Base-by-base conservation (phyloP, 2,329 filamentous ascomycete species). In the Laburnicola sp. region DNA sequence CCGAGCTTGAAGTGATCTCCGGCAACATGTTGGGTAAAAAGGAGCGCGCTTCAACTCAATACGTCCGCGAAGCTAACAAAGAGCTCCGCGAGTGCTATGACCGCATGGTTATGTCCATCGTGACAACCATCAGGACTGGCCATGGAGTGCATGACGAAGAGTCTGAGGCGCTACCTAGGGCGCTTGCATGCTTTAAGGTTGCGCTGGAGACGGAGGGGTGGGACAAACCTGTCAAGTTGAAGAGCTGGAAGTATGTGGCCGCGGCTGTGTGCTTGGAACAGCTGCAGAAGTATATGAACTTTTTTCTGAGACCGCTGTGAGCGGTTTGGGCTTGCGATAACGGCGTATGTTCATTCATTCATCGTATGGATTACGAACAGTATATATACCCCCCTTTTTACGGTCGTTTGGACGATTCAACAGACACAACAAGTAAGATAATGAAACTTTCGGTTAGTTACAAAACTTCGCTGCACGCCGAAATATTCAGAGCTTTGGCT, bases 21-120 rank as follows among this genome's bases (percentile, higher is more conserved):
- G 83, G 83, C 26, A 80, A 75, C 45, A 82, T 85, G 54, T 74
- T 85, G 22, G 81, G 80, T 44, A 78, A 77, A 51, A 74, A 74
- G 7, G 76, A 73, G 3, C 65, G 71, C 5, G 71, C 72, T 5
- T 63, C 68, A 1, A 69, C 63, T 39, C 69, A 64, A 16, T 58
- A 57, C 34, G 60, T 64, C 9, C 61, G 61, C 27, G 64, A 72
- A 38, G 62, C 63, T 26, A 68, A 68, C 39, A 55, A 51, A 22
- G 64, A 66, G 26, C 72, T 77, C 57, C 67, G 71, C 27, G 71
- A 74, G 43, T 72, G 72, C 5, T 75, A 76, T 56, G 66, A 75
- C 30, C 63, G 68, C 2, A 72, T 81, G 37, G 68, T 76, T 1
- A 76, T 74, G 41, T 72, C 75, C 11, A 68, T 77, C 1, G 66